phyloP scores from a whole-genome alignment of 2,329 filamentous ascomycete genomes.

The Epichloe sylvatica region DNA sequence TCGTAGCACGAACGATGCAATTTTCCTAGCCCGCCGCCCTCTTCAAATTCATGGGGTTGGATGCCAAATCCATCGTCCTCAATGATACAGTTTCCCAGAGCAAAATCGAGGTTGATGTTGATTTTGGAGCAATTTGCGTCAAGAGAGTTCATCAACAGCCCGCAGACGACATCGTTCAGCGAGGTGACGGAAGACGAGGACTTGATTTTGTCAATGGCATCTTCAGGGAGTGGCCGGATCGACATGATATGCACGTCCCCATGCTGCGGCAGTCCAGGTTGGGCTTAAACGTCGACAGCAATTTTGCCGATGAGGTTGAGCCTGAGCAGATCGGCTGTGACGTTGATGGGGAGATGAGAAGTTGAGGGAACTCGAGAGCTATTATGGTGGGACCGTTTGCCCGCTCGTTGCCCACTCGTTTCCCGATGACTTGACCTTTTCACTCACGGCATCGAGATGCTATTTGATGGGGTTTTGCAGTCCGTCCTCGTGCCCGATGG shows the following conservation, averaged over 20 bases:
- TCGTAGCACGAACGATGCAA: conserved; percentile 47
- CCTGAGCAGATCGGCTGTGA: background rate
- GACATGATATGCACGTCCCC: conserved; percentile 30
- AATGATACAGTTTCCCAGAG: conserved; percentile 59
- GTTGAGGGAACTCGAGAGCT: too few species aligned
- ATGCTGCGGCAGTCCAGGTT: background rate
- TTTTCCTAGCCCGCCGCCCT: conserved; percentile 57
- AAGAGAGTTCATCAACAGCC: conserved; percentile 69
- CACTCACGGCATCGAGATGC: too few species aligned
- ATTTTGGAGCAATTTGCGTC: conserved; percentile 63
- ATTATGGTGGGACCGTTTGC: too few species aligned
- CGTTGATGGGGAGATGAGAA: background rate
- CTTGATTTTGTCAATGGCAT: conserved; percentile 65
- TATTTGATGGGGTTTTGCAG: too few species aligned
- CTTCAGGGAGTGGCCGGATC: conserved; percentile 55
- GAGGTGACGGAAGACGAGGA: conserved; percentile 71
- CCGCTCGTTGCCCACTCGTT: too few species aligned
- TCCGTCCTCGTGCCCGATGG: too few species aligned
- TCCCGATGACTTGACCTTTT: too few species aligned
- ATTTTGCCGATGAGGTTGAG: background rate
- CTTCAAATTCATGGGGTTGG: conserved; percentile 53
- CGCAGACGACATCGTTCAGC: conserved; percentile 55
- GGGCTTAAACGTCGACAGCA: background rate
- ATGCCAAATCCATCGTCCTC: conserved; percentile 83
- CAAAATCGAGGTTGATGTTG: conserved; percentile 58